Conservation (phyloP, 139 green algal species). For the Chlamydomonas schloesseri region DNA sequence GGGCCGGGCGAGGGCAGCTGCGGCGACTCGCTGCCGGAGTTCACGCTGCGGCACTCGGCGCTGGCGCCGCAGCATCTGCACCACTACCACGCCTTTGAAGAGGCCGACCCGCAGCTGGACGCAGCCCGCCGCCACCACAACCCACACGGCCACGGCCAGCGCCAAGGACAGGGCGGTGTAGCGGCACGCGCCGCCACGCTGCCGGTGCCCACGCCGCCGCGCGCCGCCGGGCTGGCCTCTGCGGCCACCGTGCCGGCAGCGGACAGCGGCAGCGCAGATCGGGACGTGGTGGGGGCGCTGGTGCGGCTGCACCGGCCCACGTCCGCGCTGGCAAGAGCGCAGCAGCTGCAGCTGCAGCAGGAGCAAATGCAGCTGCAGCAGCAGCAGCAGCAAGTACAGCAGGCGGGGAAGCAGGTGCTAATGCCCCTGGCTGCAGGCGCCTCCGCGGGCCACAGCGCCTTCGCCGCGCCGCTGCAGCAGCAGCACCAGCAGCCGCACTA, state of each 20-base stretch:
- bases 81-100: neutral
- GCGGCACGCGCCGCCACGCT: neutral
- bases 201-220: neutral
- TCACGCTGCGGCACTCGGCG: slow-evolving; percentile 18
- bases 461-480: too few relatives aligned
- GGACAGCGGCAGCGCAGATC: neutral
- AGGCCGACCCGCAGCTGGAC: neutral
- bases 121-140: neutral
- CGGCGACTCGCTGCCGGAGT: neutral
- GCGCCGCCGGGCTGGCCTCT: too few relatives aligned
- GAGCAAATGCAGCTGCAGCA: too few relatives aligned
- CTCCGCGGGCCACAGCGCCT: too few relatives aligned
- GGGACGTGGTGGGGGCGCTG: neutral
- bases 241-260: neutral
- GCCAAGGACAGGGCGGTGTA: neutral
- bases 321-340: too few relatives aligned
- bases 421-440: too few relatives aligned
- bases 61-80: neutral
- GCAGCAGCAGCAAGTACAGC: too few relatives aligned
- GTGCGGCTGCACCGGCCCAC: too few relatives aligned
- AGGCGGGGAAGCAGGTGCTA: too few relatives aligned
- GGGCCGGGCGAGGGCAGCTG: neutral
- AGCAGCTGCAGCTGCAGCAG: too few relatives aligned
- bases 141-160: too few relatives aligned
- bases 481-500: too few relatives aligned